These are phyloP conservation scores for Hansenula sp. DNA, from an alignment of 1,139 yeast genomes.

Conservation along the genomic window DNA sequence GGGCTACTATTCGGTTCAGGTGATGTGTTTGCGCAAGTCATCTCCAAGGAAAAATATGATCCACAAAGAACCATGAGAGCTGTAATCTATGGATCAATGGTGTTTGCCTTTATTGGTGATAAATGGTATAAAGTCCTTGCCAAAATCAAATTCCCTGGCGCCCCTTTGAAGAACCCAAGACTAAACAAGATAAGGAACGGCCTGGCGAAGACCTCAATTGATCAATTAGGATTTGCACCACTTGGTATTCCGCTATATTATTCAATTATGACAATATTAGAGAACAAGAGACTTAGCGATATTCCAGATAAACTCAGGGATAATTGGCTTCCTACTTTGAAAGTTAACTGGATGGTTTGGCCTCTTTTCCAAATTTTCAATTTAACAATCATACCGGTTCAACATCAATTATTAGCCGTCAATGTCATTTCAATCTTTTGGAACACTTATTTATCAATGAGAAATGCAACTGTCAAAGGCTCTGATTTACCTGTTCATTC, in stretches of 20 bases:
- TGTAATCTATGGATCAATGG: constrained; percentile 64
- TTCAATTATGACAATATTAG: constrained; percentile 63
- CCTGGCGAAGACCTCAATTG: constrained; percentile 53
- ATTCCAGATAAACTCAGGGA: constrained; percentile 29
- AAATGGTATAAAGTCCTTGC: constrained; percentile 66
- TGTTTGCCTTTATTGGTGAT: constrained; percentile 76
- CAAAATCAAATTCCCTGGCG: constrained; percentile 35
- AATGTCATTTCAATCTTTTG: constrained; percentile 75
- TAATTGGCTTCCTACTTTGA: constrained; percentile 58
- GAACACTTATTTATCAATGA: constrained; percentile 74
- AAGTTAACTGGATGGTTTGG: constrained; percentile 83
- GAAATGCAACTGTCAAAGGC: constrained; percentile 29
- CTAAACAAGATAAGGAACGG: constrained; percentile 29
- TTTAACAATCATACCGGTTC: constrained; percentile 68
- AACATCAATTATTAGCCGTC: constrained; percentile 63
- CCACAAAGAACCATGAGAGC: constrained; percentile 58
- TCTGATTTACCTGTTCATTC: constrained; percentile 27
- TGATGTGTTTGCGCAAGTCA: constrained; percentile 65
- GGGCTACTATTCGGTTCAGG: constrained; percentile 72
- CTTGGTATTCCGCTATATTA: constrained; percentile 67
- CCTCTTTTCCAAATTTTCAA: constrained; percentile 75
- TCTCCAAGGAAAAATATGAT: constrained; percentile 45
- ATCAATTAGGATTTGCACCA: constrained; percentile 79
- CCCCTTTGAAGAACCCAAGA: constrained; percentile 23
- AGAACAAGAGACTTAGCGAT: constrained; percentile 31